Evolutionary conservation across 805 yeast species (phyloP), one percentile per base, ranked within the genome.

Genomic region (Torulaspora maleeae): DNA sequence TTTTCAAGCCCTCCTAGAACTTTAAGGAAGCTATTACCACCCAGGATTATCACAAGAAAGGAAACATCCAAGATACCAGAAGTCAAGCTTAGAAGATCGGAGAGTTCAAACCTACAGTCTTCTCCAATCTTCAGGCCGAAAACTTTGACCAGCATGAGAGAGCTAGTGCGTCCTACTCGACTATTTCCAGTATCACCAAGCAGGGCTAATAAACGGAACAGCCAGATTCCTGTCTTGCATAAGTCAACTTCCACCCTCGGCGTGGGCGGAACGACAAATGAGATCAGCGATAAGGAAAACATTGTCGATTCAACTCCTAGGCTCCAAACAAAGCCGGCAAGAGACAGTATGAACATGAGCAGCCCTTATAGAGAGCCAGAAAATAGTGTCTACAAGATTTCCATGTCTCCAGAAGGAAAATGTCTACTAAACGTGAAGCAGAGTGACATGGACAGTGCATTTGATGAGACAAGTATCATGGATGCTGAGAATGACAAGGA

Each of bases 361-460:
- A 61, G 66, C 28, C 66, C 66, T 10, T 54, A 52, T 17, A 54
- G 51, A 33, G 66, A 59, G 40, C 56, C 63, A 8, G 55, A 59
- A 7, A 59, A 60, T 38, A 59, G 65, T 33, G 51, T 62, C 3
- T 63, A 62, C 44, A 56, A 55, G 40, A 49, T 63, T 17, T 58
- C 60, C 4, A 53, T 49, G 52, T 60, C 67, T 1, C 66, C 66
- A 2, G 67, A 59, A 19, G 68, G 67, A 3, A 63, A 58, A 35
- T 55, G 55, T 41, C 54, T 50, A 25, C 43, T 63, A n/a, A 58
- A 60, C 36, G 50, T 62, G 9, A 51, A 53, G 27, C 49, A 55
- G 27, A 44, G 49, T 11, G 50, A 43, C 12, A 39, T 50, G 15
- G 61, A 47, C 27, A 51, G 50, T 12, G 52, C 51, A 16, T 51